phyloP scores from a whole-genome alignment of 148 eudicot species.

The Heliamphora exappendiculata region DNA sequence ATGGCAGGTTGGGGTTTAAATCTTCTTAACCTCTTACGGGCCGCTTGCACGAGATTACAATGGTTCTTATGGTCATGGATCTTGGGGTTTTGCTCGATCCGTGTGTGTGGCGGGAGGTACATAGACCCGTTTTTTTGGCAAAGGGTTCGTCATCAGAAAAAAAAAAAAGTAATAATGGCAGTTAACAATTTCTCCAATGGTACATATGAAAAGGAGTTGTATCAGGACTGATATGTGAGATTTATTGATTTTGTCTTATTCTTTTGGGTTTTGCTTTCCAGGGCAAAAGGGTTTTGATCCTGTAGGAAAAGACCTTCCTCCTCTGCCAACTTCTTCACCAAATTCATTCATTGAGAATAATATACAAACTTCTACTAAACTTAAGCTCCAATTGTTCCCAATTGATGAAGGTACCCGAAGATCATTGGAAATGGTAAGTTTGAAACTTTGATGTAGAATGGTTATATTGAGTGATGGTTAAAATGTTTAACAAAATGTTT shows the following conservation, averaged over 20 bases:
- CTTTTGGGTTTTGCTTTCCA: conserved; percentile 21
- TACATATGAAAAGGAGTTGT: conserved; percentile 9
- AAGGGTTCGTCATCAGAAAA: too few species aligned
- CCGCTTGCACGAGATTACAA: too few species aligned
- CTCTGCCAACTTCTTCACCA: conserved; percentile 25
- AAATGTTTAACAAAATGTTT: background rate
- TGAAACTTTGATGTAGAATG: conserved; percentile 1
- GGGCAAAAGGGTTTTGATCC: conserved; percentile 37
- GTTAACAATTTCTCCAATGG: conserved; percentile 23
- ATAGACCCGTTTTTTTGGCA: too few species aligned
- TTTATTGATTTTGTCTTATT: conserved; percentile 10
- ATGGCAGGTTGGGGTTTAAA: background rate
- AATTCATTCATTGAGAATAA: conserved; percentile 25
- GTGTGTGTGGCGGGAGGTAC: too few species aligned
- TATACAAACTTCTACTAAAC: conserved; percentile 40
- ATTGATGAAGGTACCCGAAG: conserved; percentile 74
- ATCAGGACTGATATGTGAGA: conserved; percentile 5
- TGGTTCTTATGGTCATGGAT: too few species aligned
- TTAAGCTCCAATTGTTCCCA: conserved; percentile 90
- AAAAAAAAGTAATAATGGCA: too few species aligned
- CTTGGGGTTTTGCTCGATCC: too few species aligned
- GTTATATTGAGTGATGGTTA: background rate
- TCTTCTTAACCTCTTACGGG: too few species aligned
- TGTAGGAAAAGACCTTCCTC: conserved; percentile 28
- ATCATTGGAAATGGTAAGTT: conserved; percentile 74